These are phyloP conservation scores for Botryotinia calthae DNA, from an alignment of 2,329 filamentous ascomycete species.

Conservation along the genomic window DNA sequence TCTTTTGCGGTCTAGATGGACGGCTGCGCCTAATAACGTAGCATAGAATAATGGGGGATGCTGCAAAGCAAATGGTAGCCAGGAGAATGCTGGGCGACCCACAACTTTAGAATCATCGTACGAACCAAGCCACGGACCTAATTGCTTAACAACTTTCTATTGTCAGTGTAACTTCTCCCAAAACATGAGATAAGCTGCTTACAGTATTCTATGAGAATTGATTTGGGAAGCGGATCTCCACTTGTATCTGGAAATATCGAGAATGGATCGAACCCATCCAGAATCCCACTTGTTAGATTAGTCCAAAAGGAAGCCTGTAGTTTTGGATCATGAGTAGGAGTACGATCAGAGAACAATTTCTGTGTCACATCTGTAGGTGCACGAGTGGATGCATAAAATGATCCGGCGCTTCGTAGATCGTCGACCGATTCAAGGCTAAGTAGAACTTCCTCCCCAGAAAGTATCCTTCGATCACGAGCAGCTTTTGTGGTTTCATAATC, in stretches of 20 bases:
- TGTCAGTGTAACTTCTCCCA: background rate
- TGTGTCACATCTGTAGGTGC: background rate
- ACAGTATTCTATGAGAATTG: conserved; percentile 17
- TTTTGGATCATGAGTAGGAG: background rate
- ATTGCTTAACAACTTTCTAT: conserved; percentile 20
- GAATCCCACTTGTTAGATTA: background rate
- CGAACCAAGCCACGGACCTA: conserved; percentile 26
- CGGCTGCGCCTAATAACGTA: conserved; percentile 27
- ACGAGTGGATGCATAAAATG: background rate
- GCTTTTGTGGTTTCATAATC: conserved; percentile 9
- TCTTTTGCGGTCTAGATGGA: conserved; percentile 26
- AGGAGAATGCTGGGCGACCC: conserved; percentile 21
- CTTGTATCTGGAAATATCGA: conserved; percentile 9
- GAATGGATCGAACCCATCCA: conserved; percentile 14
- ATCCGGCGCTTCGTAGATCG: conserved; percentile 6
- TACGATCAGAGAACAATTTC: background rate
- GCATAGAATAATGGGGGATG: conserved; percentile 31
- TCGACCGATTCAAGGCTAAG: conserved; percentile 27
- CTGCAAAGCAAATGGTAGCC: conserved; percentile 25
- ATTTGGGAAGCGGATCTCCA: conserved; percentile 13
- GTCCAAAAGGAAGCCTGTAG: background rate
- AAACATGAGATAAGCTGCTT: background rate
- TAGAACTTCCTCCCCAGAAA: conserved; percentile 24
- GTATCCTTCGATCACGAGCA: conserved; percentile 24
- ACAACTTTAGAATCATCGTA: conserved; percentile 22